Base-by-base conservation (phyloP, 441 rosid species). In the Populus hybrid region DNA sequence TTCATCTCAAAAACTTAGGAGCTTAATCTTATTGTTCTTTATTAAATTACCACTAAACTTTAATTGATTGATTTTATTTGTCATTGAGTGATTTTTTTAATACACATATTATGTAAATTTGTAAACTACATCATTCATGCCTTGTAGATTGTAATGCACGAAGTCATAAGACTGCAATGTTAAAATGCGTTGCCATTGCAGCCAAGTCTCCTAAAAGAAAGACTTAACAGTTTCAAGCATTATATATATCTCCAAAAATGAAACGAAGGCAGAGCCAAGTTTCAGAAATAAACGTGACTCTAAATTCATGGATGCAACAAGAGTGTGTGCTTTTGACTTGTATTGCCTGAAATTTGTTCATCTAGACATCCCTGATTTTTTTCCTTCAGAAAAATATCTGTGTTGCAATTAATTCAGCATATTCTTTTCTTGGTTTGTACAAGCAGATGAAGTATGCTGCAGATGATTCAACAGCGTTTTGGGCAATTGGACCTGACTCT, bases 381-480 rank as follows among this genome's bases (percentile, higher is more conserved):
- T 69, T 12, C 42, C 42, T 46, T 70, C n/a, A 14, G n/a, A 21
- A 63, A 64, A 18, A 35, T 50, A 36, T 57, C 18, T 57, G 67
- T 46, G 40, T 63, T 7, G 8, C 65, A 57, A 3, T 71, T 71
- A 30, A 23, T 67, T 78, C 40, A 36, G 8, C 9, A 18, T 72
- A 24, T 23, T 50, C 3, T 32, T 16, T 72, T 42, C 64, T 75
- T 74, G 75, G 78, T 26, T 72, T 72, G 73, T 42, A 71, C 81
- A 76, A 68, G 80, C 84, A 95, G 99, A 73, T 92, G 83, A 94
- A 80, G 84, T 96, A 96, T 53, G 94, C 82, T 46, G 85, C 86
- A 40, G 97, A 96, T 84, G 98, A 96, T 85, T 92, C 99, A 8
- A 92, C 98, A 0, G 85, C 76, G 67, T 91, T 94, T 85, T 94